These are phyloP conservation scores for Candida gigantensis DNA, from an alignment of 1,139 yeast genomes.

Conservation along the genomic window DNA sequence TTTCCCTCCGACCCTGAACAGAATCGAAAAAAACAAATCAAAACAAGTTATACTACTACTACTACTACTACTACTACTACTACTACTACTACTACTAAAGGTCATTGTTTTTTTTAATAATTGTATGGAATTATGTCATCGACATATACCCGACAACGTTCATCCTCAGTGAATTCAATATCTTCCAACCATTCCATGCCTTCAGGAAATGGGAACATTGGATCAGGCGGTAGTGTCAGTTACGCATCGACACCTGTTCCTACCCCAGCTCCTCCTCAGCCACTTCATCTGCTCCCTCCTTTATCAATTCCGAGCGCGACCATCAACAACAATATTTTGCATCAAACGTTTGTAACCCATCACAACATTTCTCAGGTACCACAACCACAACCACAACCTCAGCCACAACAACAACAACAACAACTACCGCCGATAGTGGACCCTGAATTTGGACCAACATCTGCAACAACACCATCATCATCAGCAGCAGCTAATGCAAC, in stretches of 20 bases:
- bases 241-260: constrained; percentile 7
- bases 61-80: too few species aligned
- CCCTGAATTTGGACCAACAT: background rate
- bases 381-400: background rate
- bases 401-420: background rate
- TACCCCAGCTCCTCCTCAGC: constrained; percentile 7
- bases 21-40: too few species aligned
- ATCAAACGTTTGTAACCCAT: background rate
- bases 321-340: background rate
- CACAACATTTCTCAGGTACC: background rate
- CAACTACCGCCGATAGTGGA: background rate
- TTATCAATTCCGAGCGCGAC: constrained; percentile 2
- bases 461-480: constrained; percentile 5
- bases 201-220: constrained; percentile 4
- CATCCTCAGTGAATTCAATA: constrained; percentile 38
- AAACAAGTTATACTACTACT: too few species aligned
- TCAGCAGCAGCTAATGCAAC: constrained; percentile 2
- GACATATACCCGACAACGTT: constrained; percentile 23
- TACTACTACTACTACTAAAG: too few species aligned
- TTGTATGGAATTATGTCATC: constrained; percentile 10
- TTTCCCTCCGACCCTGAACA: too few species aligned
- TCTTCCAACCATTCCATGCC: constrained; percentile 26
- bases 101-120: too few species aligned
- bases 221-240: constrained; percentile 3
- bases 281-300: constrained; percentile 5